A percentile compares a stretch with the other conserved stretches of the same genome.
Conservation (phyloP, 2,329 filamentous ascomycete genomes). For the Aspergillus felis region DNA sequence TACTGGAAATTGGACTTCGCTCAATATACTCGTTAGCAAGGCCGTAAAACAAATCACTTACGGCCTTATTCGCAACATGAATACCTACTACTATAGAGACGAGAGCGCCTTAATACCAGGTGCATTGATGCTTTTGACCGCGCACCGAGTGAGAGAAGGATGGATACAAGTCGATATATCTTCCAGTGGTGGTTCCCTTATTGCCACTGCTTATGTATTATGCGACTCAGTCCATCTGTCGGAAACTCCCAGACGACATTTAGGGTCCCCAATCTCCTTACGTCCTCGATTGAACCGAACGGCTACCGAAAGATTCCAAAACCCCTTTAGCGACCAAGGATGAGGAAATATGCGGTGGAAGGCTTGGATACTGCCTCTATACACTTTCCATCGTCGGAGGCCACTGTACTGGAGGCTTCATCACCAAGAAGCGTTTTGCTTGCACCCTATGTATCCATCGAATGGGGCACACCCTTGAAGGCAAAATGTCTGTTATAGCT, state of each 20-base stretch:
- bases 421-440: not conserved
- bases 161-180: not conserved
- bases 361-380: not conserved
- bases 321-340: not conserved
- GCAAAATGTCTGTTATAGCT: not conserved
- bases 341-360: not conserved
- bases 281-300: not conserved
- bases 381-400: not conserved
- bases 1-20: not conserved
- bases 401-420: not conserved
- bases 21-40: not conserved
- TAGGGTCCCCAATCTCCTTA: not conserved
- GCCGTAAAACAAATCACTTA: not conserved
- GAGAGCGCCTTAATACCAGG: not conserved
- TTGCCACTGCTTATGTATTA: not conserved
- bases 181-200: not conserved
- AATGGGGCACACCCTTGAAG: not conserved
- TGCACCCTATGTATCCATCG: not conserved
- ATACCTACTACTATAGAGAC: not conserved
- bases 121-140: not conserved
- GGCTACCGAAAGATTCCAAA: not conserved
- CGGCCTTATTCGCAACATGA: not conserved
- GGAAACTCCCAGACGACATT: not conserved
- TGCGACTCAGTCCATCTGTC: not conserved
- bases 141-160: not conserved